Evolutionary conservation across 306 rosid genomes (phyloP), one percentile per base, ranked within the genome.

Genomic region (Glycine tomentella): DNA sequence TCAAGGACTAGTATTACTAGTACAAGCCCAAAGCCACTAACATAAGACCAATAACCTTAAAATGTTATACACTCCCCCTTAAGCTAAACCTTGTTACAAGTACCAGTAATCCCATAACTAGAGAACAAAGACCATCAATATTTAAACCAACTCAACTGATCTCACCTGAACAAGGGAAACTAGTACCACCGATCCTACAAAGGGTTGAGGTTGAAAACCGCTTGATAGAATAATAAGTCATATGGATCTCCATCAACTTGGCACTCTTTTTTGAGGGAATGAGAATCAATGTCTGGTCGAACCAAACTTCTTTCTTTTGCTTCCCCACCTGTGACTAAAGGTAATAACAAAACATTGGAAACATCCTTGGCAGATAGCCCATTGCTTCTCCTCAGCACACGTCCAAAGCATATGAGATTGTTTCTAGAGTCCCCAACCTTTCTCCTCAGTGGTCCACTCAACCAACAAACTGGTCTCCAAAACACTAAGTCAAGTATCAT

Each of bases 281-380:
- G 40, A 36, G 40, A 4, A 36, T 36, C 68, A 11, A 33, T 33
- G 15, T 20, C 0, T 58, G 36, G 38, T 33, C 4, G 3, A 62
- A 33, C 3, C 68, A 31, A 62, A 15, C 45, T 62, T 33, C 68
- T 38, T 8, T 31, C 44, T 31, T 42, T 61, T 61, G 67, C 44
- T 61, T 61, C 67, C 67, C 16, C 15, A 61, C 15, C 67, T 0
- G 12, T 20, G 40, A 59, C n/a, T 11, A 8, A 61, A 44, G 67
- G 33, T n/a, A 66, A 66, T 66, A 66, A 66, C 72, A 66, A 40
- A 66, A n/a, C 33, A n/a, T 16, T 15, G 51, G 15, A 68, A 44
- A 68, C 73, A 68, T 44, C 73, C 55, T 38, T 40, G 20, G 48
- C 17, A 64, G 1, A 4, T 25, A 25, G 31, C 31, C 2, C 31